These are phyloP conservation scores for Parafenestella ontariensis DNA, from an alignment of 2,329 filamentous ascomycete genomes.

Conservation along the genomic window DNA sequence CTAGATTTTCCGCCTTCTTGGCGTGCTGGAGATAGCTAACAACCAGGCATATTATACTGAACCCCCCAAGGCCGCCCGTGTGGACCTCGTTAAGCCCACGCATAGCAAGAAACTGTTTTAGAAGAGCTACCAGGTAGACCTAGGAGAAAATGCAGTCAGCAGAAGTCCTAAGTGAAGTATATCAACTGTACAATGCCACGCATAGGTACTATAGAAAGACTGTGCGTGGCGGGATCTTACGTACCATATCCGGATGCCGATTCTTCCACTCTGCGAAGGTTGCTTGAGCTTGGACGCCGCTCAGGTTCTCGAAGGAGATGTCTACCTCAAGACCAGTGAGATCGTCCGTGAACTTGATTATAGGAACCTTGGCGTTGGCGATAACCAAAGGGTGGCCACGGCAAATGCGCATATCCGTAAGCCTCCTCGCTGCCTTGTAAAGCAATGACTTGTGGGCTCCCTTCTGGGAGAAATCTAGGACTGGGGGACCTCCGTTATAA, in stretches of 20 bases:
- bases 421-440: constrained; percentile 66
- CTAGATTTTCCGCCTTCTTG: constrained; percentile 66
- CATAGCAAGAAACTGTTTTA: constrained; percentile 94
- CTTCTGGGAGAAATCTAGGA: constrained; percentile 45
- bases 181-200: no score
- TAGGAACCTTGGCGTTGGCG: constrained; percentile 78
- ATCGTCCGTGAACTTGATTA: constrained; percentile 88
- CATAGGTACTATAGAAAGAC: no score
- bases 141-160: neutral
- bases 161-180: neutral
- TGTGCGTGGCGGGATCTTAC: neutral
- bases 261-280: constrained; percentile 83
- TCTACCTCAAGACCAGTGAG: constrained; percentile 84
- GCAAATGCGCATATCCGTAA: constrained; percentile 63
- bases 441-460: constrained; percentile 62
- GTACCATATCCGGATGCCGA: constrained; percentile 76
- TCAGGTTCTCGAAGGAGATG: constrained; percentile 91
- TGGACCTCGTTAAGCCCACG: constrained; percentile 90
- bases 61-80: constrained; percentile 89
- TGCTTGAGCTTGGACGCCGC: constrained; percentile 78
- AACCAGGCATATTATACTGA: constrained; percentile 91
- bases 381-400: constrained; percentile 70
- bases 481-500: constrained; percentile 57
- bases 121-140: constrained; percentile 79
- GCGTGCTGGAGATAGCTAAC: constrained; percentile 82